A percentile compares a stretch with the other conserved stretches of the same genome.
Conservation (phyloP, 345 rosid genomes). For the Brassica juncea region DNA sequence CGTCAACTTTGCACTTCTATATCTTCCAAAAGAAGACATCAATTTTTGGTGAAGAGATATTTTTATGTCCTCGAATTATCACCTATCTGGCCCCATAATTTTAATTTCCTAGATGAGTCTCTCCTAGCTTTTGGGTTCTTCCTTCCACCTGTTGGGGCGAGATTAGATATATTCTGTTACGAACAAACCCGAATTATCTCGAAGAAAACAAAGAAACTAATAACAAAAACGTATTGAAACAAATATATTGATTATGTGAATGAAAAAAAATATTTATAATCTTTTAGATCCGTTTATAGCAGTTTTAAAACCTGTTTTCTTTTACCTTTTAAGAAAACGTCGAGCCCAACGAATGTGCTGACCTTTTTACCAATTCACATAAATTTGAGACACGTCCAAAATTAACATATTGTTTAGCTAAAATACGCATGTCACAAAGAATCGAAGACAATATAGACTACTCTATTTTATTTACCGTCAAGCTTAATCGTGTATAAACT, state of each 20-base stretch:
- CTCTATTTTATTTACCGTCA: background rate
- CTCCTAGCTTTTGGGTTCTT: slow-evolving; percentile 26
- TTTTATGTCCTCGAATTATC: background rate
- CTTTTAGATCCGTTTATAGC: too few species aligned
- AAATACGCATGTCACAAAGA: background rate
- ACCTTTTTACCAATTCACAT: too few species aligned
- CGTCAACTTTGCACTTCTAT: slow-evolving; percentile 27
- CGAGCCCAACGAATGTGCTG: too few species aligned
- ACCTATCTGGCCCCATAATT: slow-evolving; percentile 11
- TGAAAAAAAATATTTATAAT: too few species aligned
- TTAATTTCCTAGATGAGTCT: background rate
- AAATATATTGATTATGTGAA: too few species aligned
- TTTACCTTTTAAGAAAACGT: too few species aligned
- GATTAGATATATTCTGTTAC: slow-evolving; percentile 4
- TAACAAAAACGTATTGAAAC: too few species aligned
- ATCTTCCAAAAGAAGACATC: slow-evolving; percentile 11
- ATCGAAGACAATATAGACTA: background rate
- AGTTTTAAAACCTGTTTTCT: too few species aligned
- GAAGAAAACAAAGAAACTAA: too few species aligned
- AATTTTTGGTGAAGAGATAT: slow-evolving; percentile 31
- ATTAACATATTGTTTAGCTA: background rate
- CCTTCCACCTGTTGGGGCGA: slow-evolving; percentile 8
- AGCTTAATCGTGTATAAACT: background rate
- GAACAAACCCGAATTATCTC: too few species aligned
- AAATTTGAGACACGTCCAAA: too few species aligned